Percentiles rank a stretch among this genome's conserved stretches.
Evolutionary conservation across 768 basidiomycete species (phyloP).

Genomic region (Lanmaoa rubissima): DNA sequence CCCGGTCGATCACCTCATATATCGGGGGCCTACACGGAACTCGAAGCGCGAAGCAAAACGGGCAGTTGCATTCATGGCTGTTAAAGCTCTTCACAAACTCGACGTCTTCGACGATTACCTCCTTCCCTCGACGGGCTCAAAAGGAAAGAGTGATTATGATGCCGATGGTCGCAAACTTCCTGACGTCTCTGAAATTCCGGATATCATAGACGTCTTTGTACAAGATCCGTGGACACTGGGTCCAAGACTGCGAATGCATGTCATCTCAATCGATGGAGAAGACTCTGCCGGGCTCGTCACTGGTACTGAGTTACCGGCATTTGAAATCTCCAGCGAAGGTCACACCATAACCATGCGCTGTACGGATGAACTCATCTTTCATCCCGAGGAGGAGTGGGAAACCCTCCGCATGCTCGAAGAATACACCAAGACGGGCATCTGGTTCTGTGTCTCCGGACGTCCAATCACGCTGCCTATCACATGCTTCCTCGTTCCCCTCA

Average conservation of each 20-base stretch:
- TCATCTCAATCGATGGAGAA: slow-evolving; percentile 49
- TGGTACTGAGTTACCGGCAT: slow-evolving; percentile 52
- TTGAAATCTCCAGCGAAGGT: slow-evolving; percentile 41
- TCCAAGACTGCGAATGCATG: slow-evolving; percentile 60
- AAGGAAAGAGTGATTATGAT: slow-evolving; percentile 50
- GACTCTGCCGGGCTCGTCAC: slow-evolving; percentile 63
- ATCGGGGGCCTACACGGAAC: slow-evolving; percentile 54
- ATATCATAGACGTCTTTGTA: slow-evolving; percentile 57
- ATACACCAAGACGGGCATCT: slow-evolving; percentile 61
- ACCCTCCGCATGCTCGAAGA: slow-evolving; percentile 56
- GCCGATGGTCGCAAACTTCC: slow-evolving; percentile 46
- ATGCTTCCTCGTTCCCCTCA: slow-evolving; percentile 67
- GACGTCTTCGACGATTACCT: slow-evolving; percentile 82
- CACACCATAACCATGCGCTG: slow-evolving; percentile 39
- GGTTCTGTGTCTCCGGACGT: slow-evolving; percentile 60
- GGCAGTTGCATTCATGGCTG: slow-evolving; percentile 77
- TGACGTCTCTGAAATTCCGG: slow-evolving; percentile 47
- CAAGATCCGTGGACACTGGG: slow-evolving; percentile 66
- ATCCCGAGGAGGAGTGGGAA: slow-evolving; percentile 44
- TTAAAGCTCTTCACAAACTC: slow-evolving; percentile 63
- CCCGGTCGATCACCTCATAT: slow-evolving; percentile 49
- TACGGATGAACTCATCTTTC: slow-evolving; percentile 47
- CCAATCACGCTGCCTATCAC: slow-evolving; percentile 51
- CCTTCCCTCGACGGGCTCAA: slow-evolving; percentile 60
- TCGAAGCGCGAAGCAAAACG: slow-evolving; percentile 84